Base-by-base conservation (phyloP, 164 flowering plant species). In the Stephania yunnanensis region DNA sequence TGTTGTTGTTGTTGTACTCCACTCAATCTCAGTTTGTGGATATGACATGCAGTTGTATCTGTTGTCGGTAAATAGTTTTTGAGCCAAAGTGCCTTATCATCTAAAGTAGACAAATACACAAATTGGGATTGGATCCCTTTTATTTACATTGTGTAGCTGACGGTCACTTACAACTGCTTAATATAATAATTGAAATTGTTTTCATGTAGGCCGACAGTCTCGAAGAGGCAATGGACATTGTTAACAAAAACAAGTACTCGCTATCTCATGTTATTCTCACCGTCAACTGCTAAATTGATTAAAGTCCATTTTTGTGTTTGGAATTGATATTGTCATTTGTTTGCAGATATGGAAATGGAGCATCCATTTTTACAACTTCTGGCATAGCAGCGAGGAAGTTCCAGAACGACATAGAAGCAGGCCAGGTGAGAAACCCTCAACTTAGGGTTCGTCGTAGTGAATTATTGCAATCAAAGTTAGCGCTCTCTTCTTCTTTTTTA, bases 341-440 rank as follows among this genome's bases (percentile, higher is more conserved):
- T 68, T 74, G 4, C 75, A 89, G 91, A 80, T 79, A 79, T 55
- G 81, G 87, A 22, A 85, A 83, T 82, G 91, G 93, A 73, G 89
- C 90, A 70, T 84, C 91, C 30, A 87, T 90, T 78, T 90, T 90
- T 77, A 90, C 93, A 13, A 74, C 87, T 52, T 90, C 91, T 13
- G 87, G 91, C 44, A 81, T 79, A 46, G 84, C 88, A 80, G 90
- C 90, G n/a, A 86, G 89, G 83, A 90, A 87, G 75, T 90, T 90
- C 77, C 93, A 90, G 85, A 79, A 81, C 75, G 91, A 87, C 31
- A 84, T n/a, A n/a, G n/a, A n/a, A n/a, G n/a, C n/a, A n/a, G n/a
- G n/a, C n/a, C n/a, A n/a, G n/a, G n/a, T n/a, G n/a, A n/a, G n/a
- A n/a, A n/a, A n/a, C n/a, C n/a, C n/a, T n/a, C n/a, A n/a, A n/a